Percentiles rank a stretch among this genome's conserved stretches.
phyloP scores from a whole-genome alignment of 164 flowering plant species.

The Liquidambar formosana region DNA sequence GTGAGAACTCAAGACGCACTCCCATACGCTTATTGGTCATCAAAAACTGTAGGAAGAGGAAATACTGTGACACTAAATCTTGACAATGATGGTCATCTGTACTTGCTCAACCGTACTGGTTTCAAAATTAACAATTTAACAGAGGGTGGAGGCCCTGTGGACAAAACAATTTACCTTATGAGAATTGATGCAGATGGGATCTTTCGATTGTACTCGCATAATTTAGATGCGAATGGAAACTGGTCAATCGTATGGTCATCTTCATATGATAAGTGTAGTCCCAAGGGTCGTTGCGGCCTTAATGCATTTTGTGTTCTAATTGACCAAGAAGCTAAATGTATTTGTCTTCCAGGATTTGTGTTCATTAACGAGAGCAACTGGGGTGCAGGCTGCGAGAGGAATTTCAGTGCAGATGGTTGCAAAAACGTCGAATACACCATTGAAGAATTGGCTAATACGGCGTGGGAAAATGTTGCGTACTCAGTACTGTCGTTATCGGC shows the following conservation, averaged over 20 bases:
- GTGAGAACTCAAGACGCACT: slow-evolving; percentile 4
- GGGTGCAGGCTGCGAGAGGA: slow-evolving; percentile 20
- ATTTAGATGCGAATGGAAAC: neutral
- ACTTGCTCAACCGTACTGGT: slow-evolving; percentile 15
- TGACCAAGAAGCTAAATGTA: neutral
- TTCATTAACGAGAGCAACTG: neutral
- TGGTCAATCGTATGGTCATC: neutral
- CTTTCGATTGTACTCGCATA: slow-evolving; percentile 16
- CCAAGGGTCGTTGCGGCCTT: neutral
- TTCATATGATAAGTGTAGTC: neutral
- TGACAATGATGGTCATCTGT: slow-evolving; percentile 24
- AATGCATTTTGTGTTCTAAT: neutral
- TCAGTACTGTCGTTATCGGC: neutral
- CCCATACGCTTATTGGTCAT: slow-evolving; percentile 21
- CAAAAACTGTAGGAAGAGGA: slow-evolving; percentile 8
- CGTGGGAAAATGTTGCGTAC: slow-evolving; percentile 10
- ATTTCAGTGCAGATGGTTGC: slow-evolving; percentile 9
- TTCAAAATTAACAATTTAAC: slow-evolving; percentile 3
- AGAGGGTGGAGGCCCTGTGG: neutral
- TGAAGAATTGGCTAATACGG: neutral
- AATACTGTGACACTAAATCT: slow-evolving; percentile 16
- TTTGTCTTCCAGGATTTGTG: slow-evolving; percentile 22
- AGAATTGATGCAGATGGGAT: slow-evolving; percentile 26
- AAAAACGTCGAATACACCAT: neutral
- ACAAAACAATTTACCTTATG: slow-evolving; percentile 10